Base-by-base conservation (phyloP, 768 basidiomycete genomes). In the Lactarius quietus region DNA sequence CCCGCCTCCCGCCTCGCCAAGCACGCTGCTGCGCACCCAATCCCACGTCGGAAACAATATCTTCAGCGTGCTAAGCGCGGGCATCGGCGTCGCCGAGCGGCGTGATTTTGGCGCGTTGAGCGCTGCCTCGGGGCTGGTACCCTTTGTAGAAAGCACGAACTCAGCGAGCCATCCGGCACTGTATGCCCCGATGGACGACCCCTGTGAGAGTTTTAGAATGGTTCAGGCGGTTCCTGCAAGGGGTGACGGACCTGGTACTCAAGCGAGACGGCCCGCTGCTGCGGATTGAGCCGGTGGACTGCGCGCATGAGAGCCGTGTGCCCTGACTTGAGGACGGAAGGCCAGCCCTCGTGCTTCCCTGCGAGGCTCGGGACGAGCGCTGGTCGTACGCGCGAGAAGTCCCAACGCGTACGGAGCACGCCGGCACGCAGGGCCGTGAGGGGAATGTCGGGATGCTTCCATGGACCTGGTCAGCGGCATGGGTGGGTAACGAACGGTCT, bases 161-260 rank as follows among this genome's bases (percentile, higher is more conserved):
- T 93, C 90, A 72, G 91, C 89, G 68, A 92, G 73, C 93, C 93
- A 97, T 68, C 89, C 85, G 0, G 89, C 84, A 12, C 86, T 87
- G 75, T 92, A 95, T 3, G 73, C 76, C 9, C 93, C 93, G 35
- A 95, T 82, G 58, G 92, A 94, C 1, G 94, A 96, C 1, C 92
- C 92, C 92, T 95, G 67, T 62, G n/a, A 2, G 23, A 23, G 26
- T 35, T 7, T 5, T 18, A 39, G 10, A 12, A 7, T 7, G n/a
- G 36, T 36, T 55, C 53, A 3, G 7, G 9, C 28, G 23, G 36
- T 15, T 6, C 12, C 15, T 8, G 17, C n/a, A 7, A 29, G 12
- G 20, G 23, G 23, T 17, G 20, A 71, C 79, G 57, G 68, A 93
- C 93, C 82, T 95, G 93, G 74, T 86, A 95, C 73, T 97, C 94